Percentiles rank a stretch among this genome's conserved stretches.
Evolutionary conservation across 352 stramenopile species (phyloP).

Genomic region (Globisporangium carolinianum): DNA sequence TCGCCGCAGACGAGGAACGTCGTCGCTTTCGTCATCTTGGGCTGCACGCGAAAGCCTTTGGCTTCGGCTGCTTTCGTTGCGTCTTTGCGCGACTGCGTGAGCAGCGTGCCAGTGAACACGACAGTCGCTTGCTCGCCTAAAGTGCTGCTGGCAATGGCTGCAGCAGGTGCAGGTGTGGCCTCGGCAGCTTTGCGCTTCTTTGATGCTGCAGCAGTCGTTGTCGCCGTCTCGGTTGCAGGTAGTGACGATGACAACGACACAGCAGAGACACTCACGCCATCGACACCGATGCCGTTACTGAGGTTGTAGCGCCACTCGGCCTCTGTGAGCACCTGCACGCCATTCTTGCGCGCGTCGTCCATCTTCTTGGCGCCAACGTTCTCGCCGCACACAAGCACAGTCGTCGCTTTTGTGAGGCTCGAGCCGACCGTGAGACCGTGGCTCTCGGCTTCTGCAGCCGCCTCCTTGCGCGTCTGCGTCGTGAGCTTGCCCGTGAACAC

Average conservation of each 20-base stretch:
- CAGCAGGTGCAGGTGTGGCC: background rate
- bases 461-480: slow-evolving; percentile 34
- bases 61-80: slow-evolving; percentile 17
- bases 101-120: slow-evolving; percentile 23
- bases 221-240: no score
- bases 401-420: slow-evolving; percentile 28
- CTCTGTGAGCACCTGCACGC: slow-evolving; percentile 29
- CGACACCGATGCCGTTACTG: background rate
- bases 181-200: slow-evolving; percentile 17
- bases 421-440: slow-evolving; percentile 31
- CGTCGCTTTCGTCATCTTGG: slow-evolving; percentile 22
- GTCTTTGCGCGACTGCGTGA: slow-evolving; percentile 23
- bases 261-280: background rate
- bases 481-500: slow-evolving; percentile 52
- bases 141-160: background rate
- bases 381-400: slow-evolving; percentile 43
- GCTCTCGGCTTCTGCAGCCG: slow-evolving; percentile 20
- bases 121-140: slow-evolving; percentile 8
- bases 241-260: background rate
- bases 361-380: slow-evolving; percentile 49
- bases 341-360: slow-evolving; percentile 31
- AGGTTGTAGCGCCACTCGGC: slow-evolving; percentile 31
- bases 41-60: slow-evolving; percentile 21
- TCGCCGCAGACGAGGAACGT: slow-evolving; percentile 28
- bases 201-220: background rate